Evolutionary conservation across 345 rosid species (phyloP).

Genomic region (Lagerstroemia speciosa): DNA sequence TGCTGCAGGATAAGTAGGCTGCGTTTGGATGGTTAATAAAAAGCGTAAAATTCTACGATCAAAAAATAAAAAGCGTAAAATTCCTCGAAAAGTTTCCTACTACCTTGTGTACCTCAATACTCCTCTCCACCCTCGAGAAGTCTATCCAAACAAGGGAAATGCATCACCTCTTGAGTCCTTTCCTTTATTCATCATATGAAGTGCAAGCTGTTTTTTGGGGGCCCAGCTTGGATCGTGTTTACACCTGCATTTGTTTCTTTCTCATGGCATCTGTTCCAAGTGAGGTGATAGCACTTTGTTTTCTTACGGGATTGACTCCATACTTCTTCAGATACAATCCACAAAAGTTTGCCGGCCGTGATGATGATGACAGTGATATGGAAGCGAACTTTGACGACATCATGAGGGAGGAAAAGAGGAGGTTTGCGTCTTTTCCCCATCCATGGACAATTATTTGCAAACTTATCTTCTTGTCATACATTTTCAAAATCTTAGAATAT

Average conservation of each 20-base stretch:
- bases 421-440: conserved; percentile 34
- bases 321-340: conserved; percentile 20
- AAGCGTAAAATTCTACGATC: no score
- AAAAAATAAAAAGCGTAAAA: no score
- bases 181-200: not conserved
- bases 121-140: no score
- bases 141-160: not conserved
- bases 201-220: not conserved
- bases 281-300: not conserved
- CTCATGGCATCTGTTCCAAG: not conserved
- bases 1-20: not conserved
- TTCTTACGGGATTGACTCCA: not conserved
- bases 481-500: not conserved
- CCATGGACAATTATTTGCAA: not conserved
- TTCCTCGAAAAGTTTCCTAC: no score
- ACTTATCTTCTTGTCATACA: not conserved
- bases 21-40: no score
- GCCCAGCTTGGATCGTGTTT: not conserved
- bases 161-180: not conserved
- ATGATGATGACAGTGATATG: conserved; percentile 62
- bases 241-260: not conserved
- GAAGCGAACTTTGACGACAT: conserved; percentile 82
- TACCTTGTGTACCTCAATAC: no score
- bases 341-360: conserved; percentile 21
- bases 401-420: conserved; percentile 57